Evolutionary conservation across 2,329 filamentous ascomycete species (phyloP).

Genomic region (Thielaviopsis euricoi): DNA sequence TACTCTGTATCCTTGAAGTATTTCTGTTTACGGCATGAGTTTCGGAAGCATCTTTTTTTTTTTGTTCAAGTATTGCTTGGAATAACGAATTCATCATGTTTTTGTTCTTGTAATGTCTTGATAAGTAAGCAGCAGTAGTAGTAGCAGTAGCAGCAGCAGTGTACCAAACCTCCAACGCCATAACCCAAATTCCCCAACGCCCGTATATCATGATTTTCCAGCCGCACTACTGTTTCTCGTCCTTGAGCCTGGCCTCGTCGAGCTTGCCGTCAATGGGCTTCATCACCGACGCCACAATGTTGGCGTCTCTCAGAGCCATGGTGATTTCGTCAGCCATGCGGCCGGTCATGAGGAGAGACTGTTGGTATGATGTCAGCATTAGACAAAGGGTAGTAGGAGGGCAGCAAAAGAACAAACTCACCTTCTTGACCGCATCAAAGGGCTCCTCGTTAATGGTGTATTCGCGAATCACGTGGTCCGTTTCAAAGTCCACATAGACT

Average conservation of each 20-base stretch:
- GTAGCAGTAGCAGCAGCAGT: no score
- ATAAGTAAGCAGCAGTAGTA: no score
- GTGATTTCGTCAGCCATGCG: constrained; percentile 54
- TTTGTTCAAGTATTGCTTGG: no score
- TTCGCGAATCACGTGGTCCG: constrained; percentile 66
- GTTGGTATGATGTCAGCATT: background rate
- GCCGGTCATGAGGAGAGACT: constrained; percentile 25
- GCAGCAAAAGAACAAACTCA: no score
- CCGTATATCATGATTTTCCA: background rate
- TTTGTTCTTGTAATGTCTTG: no score
- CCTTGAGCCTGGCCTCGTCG: constrained; percentile 5
- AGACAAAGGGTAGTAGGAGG: no score
- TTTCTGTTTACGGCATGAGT: no score
- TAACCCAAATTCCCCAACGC: background rate
- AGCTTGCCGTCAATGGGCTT: constrained; percentile 11
- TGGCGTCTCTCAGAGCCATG: constrained; percentile 62
- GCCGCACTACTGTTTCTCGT: background rate
- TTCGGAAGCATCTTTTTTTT: no score
- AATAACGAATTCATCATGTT: no score
- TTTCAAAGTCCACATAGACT: constrained; percentile 77
- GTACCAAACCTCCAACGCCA: background rate
- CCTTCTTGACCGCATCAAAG: constrained; percentile 61
- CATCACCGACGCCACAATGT: constrained; percentile 52
- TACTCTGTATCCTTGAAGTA: no score
- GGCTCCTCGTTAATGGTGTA: constrained; percentile 75